phyloP scores from a whole-genome alignment of 1,139 yeast genomes.

The Arxiozyma heterogenica region DNA sequence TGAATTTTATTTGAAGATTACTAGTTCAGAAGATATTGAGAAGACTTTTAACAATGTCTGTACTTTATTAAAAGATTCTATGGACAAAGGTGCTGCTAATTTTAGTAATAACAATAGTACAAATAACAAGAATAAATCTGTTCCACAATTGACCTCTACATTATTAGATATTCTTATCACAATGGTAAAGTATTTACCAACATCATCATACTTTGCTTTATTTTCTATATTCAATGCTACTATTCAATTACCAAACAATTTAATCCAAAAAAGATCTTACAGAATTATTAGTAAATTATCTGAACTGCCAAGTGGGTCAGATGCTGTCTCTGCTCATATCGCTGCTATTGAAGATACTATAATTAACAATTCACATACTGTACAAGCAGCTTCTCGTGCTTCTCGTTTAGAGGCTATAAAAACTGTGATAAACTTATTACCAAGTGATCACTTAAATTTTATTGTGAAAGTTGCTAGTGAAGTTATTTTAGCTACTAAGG shows the following conservation, averaged over 20 bases:
- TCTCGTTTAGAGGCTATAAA: conserved; percentile 64
- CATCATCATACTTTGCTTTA: conserved; percentile 58
- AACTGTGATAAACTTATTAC: conserved; percentile 51
- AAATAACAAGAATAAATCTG: conserved; percentile 25
- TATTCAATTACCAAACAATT: conserved; percentile 49
- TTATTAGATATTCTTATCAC: conserved; percentile 87
- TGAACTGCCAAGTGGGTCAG: conserved; percentile 58
- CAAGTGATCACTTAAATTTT: conserved; percentile 56
- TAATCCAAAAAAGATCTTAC: conserved; percentile 83
- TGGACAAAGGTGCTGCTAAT: conserved; percentile 49
- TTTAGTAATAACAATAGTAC: conserved; percentile 5
- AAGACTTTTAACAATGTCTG: conserved; percentile 82
- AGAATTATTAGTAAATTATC: conserved; percentile 64
- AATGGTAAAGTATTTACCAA: conserved; percentile 76
- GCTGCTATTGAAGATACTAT: conserved; percentile 53
- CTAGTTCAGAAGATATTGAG: conserved; percentile 57
- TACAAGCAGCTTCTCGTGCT: conserved; percentile 74
- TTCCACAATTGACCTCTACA: conserved; percentile 55
- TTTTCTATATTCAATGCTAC: conserved; percentile 70
- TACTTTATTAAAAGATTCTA: conserved; percentile 60
- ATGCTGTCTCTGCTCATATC: conserved; percentile 43
- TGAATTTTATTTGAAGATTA: conserved; percentile 66
- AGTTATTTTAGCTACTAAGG: conserved; percentile 86
- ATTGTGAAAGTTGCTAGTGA: conserved; percentile 81
- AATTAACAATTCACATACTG: conserved; percentile 47